Evolutionary conservation across 2,329 filamentous ascomycete genomes (phyloP).

Genomic region (Chaetomiaceae sp.): DNA sequence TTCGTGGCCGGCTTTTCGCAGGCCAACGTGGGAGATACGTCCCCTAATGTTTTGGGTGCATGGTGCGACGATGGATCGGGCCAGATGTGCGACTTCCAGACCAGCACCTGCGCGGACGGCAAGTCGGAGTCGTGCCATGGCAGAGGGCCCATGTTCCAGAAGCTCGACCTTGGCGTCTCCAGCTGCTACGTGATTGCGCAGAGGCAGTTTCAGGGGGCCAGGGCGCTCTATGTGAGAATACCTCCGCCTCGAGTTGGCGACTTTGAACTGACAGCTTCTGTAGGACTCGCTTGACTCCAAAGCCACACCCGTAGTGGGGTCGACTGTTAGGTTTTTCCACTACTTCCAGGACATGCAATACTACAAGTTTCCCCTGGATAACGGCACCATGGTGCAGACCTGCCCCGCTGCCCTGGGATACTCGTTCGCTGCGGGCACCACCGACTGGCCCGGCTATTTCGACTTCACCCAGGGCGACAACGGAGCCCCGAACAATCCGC

Average conservation of each 20-base stretch:
- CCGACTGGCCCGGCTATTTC: slow-evolving; percentile 81
- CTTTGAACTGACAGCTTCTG: background rate
- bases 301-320: slow-evolving; percentile 53
- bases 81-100: slow-evolving; percentile 63
- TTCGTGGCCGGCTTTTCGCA: slow-evolving; percentile 92
- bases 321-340: slow-evolving; percentile 72
- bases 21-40: slow-evolving; percentile 84
- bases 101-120: slow-evolving; percentile 71
- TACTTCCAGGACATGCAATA: slow-evolving; percentile 73
- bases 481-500: slow-evolving; percentile 65
- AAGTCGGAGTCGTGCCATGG: slow-evolving; percentile 65
- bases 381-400: slow-evolving; percentile 66
- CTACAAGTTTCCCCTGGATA: slow-evolving; percentile 67
- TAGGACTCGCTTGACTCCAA: slow-evolving; percentile 49
- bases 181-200: slow-evolving; percentile 73
- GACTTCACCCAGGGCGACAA: slow-evolving; percentile 85
- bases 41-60: slow-evolving; percentile 77
- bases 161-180: slow-evolving; percentile 65
- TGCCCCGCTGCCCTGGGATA: slow-evolving; percentile 85
- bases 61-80: slow-evolving; percentile 82
- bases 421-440: slow-evolving; percentile 85
- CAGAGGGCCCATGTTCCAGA: slow-evolving; percentile 61
- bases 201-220: slow-evolving; percentile 61
- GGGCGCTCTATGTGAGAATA: slow-evolving; percentile 38
- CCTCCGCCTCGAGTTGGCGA: no score